Conservation (phyloP, 768 basidiomycete species). For the Tephrocybe rancida region DNA sequence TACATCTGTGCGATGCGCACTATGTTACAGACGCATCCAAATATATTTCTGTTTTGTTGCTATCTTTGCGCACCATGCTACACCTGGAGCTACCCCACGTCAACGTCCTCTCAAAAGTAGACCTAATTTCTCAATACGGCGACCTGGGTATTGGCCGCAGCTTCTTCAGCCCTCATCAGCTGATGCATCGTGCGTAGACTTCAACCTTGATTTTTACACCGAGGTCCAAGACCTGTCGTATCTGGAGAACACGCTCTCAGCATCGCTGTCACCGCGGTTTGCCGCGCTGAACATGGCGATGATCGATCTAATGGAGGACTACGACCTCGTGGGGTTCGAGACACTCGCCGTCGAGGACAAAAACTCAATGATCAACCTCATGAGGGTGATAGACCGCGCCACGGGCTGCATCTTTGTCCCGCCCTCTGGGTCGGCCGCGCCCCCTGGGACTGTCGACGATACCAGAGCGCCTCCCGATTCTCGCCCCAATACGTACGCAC, state of each 20-base stretch:
- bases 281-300: conserved; percentile 85
- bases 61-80: conserved; percentile 96
- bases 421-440: conserved; percentile 29
- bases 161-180: conserved; percentile 1
- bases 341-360: conserved; percentile 99
- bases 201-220: conserved; percentile 97
- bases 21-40: conserved; percentile 96
- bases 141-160: conserved; percentile 75
- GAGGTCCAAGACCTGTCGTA: conserved; percentile 96
- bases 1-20: conserved; percentile 96
- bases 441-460: conserved; percentile 37
- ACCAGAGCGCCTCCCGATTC: conserved; percentile 37
- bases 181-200: conserved; percentile 54
- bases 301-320: conserved; percentile 93
- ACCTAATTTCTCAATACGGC: conserved; percentile 88
- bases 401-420: conserved; percentile 92
- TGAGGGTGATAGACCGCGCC: conserved; percentile 83
- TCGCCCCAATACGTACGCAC: conserved; percentile 64
- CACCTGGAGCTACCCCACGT: conserved; percentile 97
- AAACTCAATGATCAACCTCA: conserved; percentile 89
- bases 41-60: conserved; percentile 89
- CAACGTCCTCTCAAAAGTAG: conserved; percentile 96
- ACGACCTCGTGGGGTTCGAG: conserved; percentile 91
- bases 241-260: conserved; percentile 72
- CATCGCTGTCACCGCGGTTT: conserved; percentile 65